Conservation (phyloP, 805 yeast species). For the Cephaloascus fragrans region DNA sequence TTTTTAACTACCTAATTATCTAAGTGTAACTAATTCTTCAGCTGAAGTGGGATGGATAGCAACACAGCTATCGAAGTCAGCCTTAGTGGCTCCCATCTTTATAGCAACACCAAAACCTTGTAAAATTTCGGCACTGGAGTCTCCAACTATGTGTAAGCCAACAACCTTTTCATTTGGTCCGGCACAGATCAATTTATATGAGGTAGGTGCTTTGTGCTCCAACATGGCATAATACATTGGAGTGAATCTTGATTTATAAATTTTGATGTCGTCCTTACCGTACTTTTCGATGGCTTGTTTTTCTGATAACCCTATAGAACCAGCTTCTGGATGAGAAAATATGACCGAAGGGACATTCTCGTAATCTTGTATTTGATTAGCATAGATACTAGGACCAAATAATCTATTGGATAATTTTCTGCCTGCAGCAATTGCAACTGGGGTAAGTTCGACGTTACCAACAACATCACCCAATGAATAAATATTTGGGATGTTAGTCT, state of each 20-base stretch:
- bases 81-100: conserved; percentile 98
- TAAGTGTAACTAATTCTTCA: conserved; percentile 90
- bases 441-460: conserved; percentile 90
- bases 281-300: conserved; percentile 65
- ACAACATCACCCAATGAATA: conserved; percentile 91
- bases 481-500: conserved; percentile 59
- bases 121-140: conserved; percentile 79
- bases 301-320: conserved; percentile 83
- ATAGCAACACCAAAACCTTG: conserved; percentile 99
- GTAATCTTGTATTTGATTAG: conserved; percentile 75
- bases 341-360: conserved; percentile 86
- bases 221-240: conserved; percentile 92
- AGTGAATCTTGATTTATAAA: conserved; percentile 74
- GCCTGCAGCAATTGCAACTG: conserved; percentile 98
- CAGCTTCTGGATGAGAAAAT: conserved; percentile 98
- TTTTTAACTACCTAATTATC: too few relatives aligned
- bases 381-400: conserved; percentile 69
- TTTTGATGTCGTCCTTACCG: conserved; percentile 72
- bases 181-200: conserved; percentile 70
- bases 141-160: conserved; percentile 92
- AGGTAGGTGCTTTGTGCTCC: conserved; percentile 74
- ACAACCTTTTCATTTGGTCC: conserved; percentile 88
- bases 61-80: conserved; percentile 89
- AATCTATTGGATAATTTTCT: conserved; percentile 86
- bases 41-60: conserved; percentile 99